A percentile compares a stretch with the other conserved stretches of the same genome.
phyloP scores from a whole-genome alignment of 2,329 filamentous ascomycete species.

The Claviceps monticola region DNA sequence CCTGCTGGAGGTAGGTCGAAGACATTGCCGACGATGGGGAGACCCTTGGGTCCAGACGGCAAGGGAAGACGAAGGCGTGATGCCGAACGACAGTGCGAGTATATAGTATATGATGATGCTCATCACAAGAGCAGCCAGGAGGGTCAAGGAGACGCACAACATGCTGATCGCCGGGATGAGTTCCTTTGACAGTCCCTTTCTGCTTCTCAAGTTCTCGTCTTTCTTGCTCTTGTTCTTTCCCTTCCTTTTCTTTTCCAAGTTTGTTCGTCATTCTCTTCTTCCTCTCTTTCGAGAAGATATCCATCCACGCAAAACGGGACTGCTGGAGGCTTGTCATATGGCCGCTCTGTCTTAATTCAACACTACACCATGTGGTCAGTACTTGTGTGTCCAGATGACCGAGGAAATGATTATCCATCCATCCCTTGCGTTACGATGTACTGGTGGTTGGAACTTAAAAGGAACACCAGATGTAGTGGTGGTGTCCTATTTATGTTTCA shows the following conservation, averaged over 20 bases:
- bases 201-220: neutral
- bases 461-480: no score
- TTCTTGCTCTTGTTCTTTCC: no score
- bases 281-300: neutral
- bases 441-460: no score
- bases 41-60: conserved; percentile 5
- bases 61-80: neutral
- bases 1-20: conserved; percentile 1
- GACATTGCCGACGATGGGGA: conserved; percentile 7
- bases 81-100: neutral
- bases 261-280: neutral
- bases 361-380: no score
- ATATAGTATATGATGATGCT: neutral
- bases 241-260: no score
- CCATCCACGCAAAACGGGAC: no score
- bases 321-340: no score
- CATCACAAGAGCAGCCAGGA: neutral
- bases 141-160: neutral
- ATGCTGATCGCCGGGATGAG: neutral
- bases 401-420: no score
- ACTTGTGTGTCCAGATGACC: no score
- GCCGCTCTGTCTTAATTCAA: no score
- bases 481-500: no score
- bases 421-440: no score
- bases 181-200: neutral